Evolutionary conservation across 768 basidiomycete species (phyloP).

Genomic region (Hysterangium stoloniferum): DNA sequence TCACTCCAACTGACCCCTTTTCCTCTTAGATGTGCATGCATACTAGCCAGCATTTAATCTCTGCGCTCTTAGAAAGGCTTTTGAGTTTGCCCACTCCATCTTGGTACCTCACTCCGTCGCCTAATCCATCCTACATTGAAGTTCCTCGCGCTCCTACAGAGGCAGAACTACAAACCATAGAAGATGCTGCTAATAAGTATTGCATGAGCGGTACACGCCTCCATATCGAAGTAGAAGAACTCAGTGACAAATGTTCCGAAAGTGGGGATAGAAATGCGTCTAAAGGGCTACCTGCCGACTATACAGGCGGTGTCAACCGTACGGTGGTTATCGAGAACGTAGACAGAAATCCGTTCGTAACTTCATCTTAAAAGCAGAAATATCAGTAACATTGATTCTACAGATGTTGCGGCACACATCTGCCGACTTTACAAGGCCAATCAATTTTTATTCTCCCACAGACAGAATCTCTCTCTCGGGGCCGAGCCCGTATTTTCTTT

Average conservation of each 20-base stretch:
- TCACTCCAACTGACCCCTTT: not conserved
- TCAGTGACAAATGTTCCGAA: conserved; percentile 28
- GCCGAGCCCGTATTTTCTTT: conserved; percentile 70
- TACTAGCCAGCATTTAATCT: conserved; percentile 77
- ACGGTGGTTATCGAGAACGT: conserved; percentile 77
- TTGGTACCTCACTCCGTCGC: conserved; percentile 69
- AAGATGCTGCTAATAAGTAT: conserved; percentile 54
- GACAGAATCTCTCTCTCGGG: conserved; percentile 56
- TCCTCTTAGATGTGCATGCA: conserved; percentile 67
- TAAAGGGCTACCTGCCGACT: conserved; percentile 57
- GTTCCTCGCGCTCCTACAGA: conserved; percentile 57
- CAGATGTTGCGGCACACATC: conserved; percentile 81
- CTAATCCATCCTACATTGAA: conserved; percentile 71
- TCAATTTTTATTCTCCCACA: conserved; percentile 66
- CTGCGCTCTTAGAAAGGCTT: conserved; percentile 63
- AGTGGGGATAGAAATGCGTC: conserved; percentile 9
- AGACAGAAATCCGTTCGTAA: conserved; percentile 67
- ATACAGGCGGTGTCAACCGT: conserved; percentile 70
- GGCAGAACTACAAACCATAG: conserved; percentile 55
- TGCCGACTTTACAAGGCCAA: conserved; percentile 66
- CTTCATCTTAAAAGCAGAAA: conserved; percentile 11
- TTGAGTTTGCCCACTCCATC: conserved; percentile 65
- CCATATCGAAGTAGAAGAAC: conserved; percentile 68
- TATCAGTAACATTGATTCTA: conserved; percentile 1
- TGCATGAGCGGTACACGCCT: conserved; percentile 65